phyloP scores from a whole-genome alignment of 345 rosid genomes.

The Abelmoschus esculentus region DNA sequence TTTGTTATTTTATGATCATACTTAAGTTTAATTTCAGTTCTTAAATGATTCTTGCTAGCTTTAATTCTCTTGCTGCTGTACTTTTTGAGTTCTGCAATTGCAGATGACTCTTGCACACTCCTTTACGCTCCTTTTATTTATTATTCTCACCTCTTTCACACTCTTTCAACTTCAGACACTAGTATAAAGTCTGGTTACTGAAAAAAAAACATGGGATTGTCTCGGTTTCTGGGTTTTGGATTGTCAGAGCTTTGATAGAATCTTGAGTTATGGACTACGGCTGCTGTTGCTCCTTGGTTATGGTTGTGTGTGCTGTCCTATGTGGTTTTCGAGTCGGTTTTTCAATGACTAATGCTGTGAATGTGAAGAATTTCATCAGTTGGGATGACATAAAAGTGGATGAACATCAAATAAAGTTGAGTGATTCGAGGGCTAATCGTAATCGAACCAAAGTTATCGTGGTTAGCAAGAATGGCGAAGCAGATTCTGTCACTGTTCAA shows the following conservation, averaged over 20 bases:
- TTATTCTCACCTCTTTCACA: constrained; percentile 42
- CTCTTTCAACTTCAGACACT: constrained; percentile 22
- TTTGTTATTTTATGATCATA: neutral
- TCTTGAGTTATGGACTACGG: neutral
- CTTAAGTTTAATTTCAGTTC: neutral
- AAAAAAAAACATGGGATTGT: neutral
- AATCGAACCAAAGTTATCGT: constrained; percentile 44
- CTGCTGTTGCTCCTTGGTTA: neutral
- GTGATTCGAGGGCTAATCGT: constrained; percentile 17
- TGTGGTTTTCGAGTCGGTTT: neutral
- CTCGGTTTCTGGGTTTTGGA: neutral
- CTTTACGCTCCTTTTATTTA: constrained; percentile 48
- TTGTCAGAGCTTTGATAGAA: neutral
- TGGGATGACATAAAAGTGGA: constrained; percentile 57
- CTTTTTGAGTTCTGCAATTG: neutral
- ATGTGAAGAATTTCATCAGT: neutral
- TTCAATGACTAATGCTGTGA: neutral
- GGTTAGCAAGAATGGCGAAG: constrained; percentile 59
- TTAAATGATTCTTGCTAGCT: neutral
- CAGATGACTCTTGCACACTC: neutral
- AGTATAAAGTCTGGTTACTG: neutral
- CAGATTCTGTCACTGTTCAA: constrained; percentile 76
- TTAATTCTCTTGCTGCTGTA: neutral
- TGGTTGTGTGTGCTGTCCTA: neutral
- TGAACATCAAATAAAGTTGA: constrained; percentile 17